Percentiles rank a stretch among this genome's conserved stretches.
These are phyloP conservation scores for Biscogniauxia marginata DNA, from an alignment of 2,329 filamentous ascomycete species.

Conservation along the genomic window DNA sequence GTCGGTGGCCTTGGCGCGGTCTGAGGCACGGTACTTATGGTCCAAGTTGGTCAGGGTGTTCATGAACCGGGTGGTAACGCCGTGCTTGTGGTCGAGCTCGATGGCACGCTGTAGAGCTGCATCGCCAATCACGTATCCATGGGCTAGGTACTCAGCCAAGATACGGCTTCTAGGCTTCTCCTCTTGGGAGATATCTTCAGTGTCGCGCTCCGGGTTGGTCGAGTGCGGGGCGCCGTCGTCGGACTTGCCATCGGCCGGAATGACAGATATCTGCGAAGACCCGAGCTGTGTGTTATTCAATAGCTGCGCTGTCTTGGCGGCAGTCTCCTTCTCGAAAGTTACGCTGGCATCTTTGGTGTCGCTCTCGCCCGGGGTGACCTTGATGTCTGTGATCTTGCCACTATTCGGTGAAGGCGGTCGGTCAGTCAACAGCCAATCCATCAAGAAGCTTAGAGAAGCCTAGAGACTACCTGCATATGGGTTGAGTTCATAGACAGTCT, in stretches of 20 bases:
- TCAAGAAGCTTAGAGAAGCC: too few relatives aligned
- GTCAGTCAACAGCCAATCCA: slow-evolving; percentile 1
- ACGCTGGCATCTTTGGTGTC: slow-evolving; percentile 83
- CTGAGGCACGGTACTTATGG: slow-evolving; percentile 80
- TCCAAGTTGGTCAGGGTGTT: slow-evolving; percentile 75
- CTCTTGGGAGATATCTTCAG: slow-evolving; percentile 81
- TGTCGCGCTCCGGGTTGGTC: slow-evolving; percentile 55
- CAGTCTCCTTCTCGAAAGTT: slow-evolving; percentile 94
- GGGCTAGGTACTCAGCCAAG: slow-evolving; percentile 91
- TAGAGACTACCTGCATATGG: too few relatives aligned
- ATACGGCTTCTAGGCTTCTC: slow-evolving; percentile 96
- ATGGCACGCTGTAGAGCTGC: slow-evolving; percentile 78
- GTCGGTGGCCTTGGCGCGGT: slow-evolving; percentile 82
- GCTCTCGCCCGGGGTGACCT: slow-evolving; percentile 64
- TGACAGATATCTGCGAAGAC: slow-evolving; percentile 75
- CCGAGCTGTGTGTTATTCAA: slow-evolving; percentile 97
- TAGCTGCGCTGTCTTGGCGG: slow-evolving; percentile 93
- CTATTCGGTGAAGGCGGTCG: slow-evolving; percentile 41
- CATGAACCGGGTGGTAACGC: slow-evolving; percentile 78
- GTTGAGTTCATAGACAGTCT: too few relatives aligned
- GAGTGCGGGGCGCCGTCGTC: slow-evolving; percentile 57
- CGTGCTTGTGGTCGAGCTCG: slow-evolving; percentile 85
- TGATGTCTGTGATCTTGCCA: slow-evolving; percentile 86
- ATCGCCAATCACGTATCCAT: slow-evolving; percentile 82
- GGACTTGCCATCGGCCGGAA: slow-evolving; percentile 63